Base-by-base conservation (phyloP, 1,284 basidiomycete genomes). In the Rhodotorula mucilaginosa region DNA sequence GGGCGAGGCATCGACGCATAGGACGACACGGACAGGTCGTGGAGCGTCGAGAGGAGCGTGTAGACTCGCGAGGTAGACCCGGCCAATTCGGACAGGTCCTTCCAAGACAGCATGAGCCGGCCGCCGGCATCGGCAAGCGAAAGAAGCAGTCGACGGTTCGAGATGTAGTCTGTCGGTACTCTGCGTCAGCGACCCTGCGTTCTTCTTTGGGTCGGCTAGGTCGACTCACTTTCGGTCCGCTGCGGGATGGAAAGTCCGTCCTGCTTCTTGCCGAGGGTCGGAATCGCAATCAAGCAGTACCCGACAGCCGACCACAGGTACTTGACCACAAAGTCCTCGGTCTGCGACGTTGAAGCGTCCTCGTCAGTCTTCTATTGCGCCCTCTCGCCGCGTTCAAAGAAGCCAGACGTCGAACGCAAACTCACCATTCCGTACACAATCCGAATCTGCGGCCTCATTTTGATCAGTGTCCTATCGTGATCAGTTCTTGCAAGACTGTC, bases 41-140 rank as follows among this genome's bases (percentile, higher is more conserved):
- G 92, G 19, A 98, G 83, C 0, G 91, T 90, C 1, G 93, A 90
- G 39, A 97, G 83, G 29, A 98, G 87, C 19, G 89, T 88, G 82
- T 97, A 97, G 7, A 98, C 86, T 58, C 95, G 88, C 48, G 89
- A 90, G 1, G 95, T 97, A 76, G 94, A 89, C 15, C 95, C 95
- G 0, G 93, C 93, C 39, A 98, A 87, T 80, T 97, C 92, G 57
- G 97, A 88, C 2, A 99, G 84, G 77, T 96, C 93, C 79, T 84
- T 85, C 67, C 82, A 83, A 5, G 81, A 82, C 69, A 83, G 83
- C 83, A 84, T 84, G 60, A 80, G 72, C 13, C 79, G 73, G 3
- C 94, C 93, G 29, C 95, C 96, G 0, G 95, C 96, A 78, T 99
- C 95, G 5, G 95, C 94, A 8, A 97, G 87, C 0, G 94, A 94